Percentiles rank a stretch among this genome's conserved stretches.
Evolutionary conservation across 177 flowering plant genomes (phyloP).

Genomic region (Vitis hybrid): DNA sequence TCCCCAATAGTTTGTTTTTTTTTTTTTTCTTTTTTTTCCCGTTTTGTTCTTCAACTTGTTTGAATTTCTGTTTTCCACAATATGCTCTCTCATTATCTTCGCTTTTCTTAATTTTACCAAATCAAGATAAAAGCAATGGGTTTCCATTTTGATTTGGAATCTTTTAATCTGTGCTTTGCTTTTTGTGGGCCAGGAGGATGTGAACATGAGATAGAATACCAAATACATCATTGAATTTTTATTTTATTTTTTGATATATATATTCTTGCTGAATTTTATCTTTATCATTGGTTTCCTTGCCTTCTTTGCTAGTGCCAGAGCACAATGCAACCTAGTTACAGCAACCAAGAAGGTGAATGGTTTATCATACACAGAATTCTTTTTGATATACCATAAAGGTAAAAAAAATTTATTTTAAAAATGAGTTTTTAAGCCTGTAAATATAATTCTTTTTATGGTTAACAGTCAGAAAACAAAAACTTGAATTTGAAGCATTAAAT

Average conservation of each 20-base stretch:
- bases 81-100: background rate
- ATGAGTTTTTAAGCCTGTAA: background rate
- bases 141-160: background rate
- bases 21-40: background rate
- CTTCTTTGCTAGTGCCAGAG: background rate
- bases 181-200: too few species aligned
- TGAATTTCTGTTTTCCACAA: background rate
- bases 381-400: background rate
- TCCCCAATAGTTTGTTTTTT: background rate
- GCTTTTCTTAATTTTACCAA: slow-evolving; percentile 21
- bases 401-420: background rate
- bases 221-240: too few species aligned
- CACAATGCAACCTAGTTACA: background rate
- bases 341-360: background rate
- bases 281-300: too few species aligned
- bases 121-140: slow-evolving; percentile 11
- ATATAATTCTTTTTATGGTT: background rate
- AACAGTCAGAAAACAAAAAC: background rate
- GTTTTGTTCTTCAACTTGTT: background rate
- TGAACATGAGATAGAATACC: too few species aligned
- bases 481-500: background rate
- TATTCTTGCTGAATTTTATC: too few species aligned
- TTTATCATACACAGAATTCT: background rate
- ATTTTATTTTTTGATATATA: too few species aligned
- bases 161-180: background rate